Conservation (phyloP, 148 eudicot species). For the Rhododendron molle region DNA sequence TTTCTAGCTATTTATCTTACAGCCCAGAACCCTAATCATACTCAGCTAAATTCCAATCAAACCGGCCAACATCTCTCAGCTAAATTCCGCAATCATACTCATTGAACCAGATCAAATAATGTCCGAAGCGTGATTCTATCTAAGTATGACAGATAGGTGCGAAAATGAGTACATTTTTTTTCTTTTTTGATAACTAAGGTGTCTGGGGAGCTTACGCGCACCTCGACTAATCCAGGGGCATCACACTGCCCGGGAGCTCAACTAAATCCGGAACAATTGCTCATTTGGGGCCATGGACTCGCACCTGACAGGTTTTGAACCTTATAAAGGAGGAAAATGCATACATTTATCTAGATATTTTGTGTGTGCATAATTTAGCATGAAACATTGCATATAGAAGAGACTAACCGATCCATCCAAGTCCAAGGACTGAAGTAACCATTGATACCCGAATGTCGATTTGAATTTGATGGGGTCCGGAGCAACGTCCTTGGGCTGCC, state of each 20-base stretch:
- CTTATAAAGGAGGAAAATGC: not conserved
- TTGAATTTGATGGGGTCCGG: slow-evolving; percentile 44
- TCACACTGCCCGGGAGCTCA: not conserved
- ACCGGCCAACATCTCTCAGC: not conserved
- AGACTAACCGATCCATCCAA: slow-evolving; percentile 78
- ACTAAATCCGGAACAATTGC: not conserved
- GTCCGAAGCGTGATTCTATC: not conserved
- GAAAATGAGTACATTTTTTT: too few species aligned
- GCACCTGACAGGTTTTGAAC: not conserved
- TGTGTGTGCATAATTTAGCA: not conserved
- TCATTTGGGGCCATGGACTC: not conserved
- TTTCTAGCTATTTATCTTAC: too few species aligned
- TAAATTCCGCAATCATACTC: too few species aligned
- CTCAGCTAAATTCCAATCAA: not conserved
- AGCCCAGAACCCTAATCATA: too few species aligned
- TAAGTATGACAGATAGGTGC: not conserved
- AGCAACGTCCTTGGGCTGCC: slow-evolving; percentile 23
- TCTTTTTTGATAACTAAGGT: too few species aligned
- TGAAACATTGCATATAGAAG: not conserved
- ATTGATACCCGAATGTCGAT: slow-evolving; percentile 51
- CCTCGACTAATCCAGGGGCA: not conserved
- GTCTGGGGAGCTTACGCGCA: not conserved
- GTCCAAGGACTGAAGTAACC: slow-evolving; percentile 58
- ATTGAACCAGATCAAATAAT: too few species aligned
- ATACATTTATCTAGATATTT: not conserved